Evolutionary conservation across 1,139 yeast species (phyloP), one percentile per base, ranked within the genome.

Genomic region (Debaryomycetaceae sp.): DNA sequence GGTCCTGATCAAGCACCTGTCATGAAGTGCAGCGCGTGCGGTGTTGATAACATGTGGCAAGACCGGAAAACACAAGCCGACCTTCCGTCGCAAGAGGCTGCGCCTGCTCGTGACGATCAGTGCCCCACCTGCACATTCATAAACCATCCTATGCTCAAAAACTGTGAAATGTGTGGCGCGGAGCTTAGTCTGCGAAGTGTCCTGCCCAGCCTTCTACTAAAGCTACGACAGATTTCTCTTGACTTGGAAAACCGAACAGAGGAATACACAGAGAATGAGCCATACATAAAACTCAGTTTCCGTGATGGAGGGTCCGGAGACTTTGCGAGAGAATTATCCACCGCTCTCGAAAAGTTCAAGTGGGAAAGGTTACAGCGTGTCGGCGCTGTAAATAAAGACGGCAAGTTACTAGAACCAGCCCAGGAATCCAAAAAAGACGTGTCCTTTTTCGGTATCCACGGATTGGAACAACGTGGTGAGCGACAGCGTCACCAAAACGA

Each of bases 161-260:
- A 62, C 37, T 90, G 98, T 50, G 98, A 90, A 50, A 68, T 90
- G 48, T 90, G 97, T 55, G 95, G 95, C 0, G 61, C 78, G 0
- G 64, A 68, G 27, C 55, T 82, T 26, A 44, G 40, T 28, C 18
- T 15, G 26, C 26, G 14, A 24, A 16, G 15, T 15, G 12, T 13
- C 7, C 27, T 18, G 8, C 14, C 21, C 34, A 10, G 25, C 29
- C 29, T 23, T 16, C 28, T 10, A 31, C 14, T 12, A 15, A 6
- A 18, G 20, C 10, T 7, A 6, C 6, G 10, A 18, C 8, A 18
- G 10, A 10, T 18, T 6, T 7, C 8, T 18, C 20, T 10, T 10
- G 12, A 41, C 45, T 8, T 43, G 59, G 19, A 39, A 38, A 26
- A 39, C 62, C 11, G 62, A 58, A 30, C 44, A 39, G 70, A 46